These are phyloP conservation scores for Aspergillus sparsus DNA, from an alignment of 495 filamentous ascomycete genomes.

Conservation along the genomic window DNA sequence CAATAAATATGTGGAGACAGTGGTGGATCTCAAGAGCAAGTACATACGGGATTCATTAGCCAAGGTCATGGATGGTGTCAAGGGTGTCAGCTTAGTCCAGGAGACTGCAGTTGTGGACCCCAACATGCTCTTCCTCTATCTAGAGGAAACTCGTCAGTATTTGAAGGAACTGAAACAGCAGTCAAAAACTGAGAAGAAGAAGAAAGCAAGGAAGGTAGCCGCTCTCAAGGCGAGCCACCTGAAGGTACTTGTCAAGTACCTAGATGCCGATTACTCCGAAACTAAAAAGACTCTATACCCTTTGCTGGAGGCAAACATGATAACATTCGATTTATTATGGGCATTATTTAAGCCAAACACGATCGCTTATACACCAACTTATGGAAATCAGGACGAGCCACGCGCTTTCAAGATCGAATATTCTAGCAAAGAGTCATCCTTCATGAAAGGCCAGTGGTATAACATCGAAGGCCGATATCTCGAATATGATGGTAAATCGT, in stretches of 20 bases:
- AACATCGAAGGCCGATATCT: constrained; percentile 79
- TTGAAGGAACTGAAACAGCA: constrained; percentile 67
- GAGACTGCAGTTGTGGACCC: constrained; percentile 80
- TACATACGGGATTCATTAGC: constrained; percentile 69
- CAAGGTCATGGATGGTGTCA: constrained; percentile 78
- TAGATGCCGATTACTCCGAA: constrained; percentile 79
- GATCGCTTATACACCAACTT: constrained; percentile 77
- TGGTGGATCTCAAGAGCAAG: constrained; percentile 86
- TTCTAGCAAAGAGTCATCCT: constrained; percentile 66
- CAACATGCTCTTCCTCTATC: constrained; percentile 85
- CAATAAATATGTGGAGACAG: constrained; percentile 76
- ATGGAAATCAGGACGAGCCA: constrained; percentile 77
- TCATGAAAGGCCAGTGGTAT: constrained; percentile 80
- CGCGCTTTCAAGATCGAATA: constrained; percentile 89
- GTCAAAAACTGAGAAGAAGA: constrained; percentile 64
- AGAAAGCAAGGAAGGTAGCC: constrained; percentile 61
- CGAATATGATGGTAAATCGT: constrained; percentile 80
- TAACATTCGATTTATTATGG: constrained; percentile 91
- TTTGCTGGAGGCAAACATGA: constrained; percentile 77
- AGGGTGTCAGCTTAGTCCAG: constrained; percentile 77
- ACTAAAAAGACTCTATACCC: constrained; percentile 82
- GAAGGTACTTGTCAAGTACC: constrained; percentile 75
- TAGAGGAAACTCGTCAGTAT: constrained; percentile 69
- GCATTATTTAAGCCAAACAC: constrained; percentile 91
- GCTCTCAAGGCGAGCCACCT: constrained; percentile 60